Conservation (phyloP, 129 eudicot genomes). For the Pittosporum tobira region DNA sequence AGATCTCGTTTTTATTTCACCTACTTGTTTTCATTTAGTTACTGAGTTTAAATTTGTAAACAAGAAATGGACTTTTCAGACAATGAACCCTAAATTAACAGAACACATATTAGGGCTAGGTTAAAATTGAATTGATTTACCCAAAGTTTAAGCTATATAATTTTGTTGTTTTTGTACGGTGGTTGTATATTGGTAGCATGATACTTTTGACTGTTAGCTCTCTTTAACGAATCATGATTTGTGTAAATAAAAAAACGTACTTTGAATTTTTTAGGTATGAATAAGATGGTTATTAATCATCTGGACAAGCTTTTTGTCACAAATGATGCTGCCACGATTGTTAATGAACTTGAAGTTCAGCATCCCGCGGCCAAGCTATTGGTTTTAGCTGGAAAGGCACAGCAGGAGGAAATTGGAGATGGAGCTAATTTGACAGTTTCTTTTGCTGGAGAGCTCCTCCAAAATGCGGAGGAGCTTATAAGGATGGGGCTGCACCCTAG, state of each 20-base stretch:
- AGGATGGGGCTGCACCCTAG: conserved; percentile 96
- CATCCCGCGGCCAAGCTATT: conserved; percentile 91
- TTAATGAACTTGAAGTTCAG: conserved; percentile 87
- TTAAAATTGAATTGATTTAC: too few relatives aligned
- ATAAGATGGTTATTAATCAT: conserved; percentile 95
- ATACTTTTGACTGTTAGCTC: too few relatives aligned
- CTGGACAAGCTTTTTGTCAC: conserved; percentile 90
- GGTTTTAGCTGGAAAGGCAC: conserved; percentile 88
- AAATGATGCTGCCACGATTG: conserved; percentile 89
- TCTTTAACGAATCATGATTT: not conserved
- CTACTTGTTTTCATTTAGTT: too few relatives aligned
- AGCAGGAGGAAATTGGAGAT: conserved; percentile 90
- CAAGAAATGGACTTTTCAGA: too few relatives aligned
- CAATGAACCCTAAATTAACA: too few relatives aligned
- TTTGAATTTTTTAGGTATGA: conserved; percentile 46
- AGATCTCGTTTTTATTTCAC: not conserved
- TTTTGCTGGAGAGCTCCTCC: conserved; percentile 93
- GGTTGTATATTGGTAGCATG: too few relatives aligned
- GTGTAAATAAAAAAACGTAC: not conserved
- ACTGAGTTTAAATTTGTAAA: not conserved
- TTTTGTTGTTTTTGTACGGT: not conserved
- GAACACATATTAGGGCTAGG: too few relatives aligned
- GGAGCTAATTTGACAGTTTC: conserved; percentile 84
- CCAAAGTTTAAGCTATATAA: too few relatives aligned
- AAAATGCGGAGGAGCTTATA: conserved; percentile 85